phyloP scores from a whole-genome alignment of 768 basidiomycete genomes.

The Russula compacta region DNA sequence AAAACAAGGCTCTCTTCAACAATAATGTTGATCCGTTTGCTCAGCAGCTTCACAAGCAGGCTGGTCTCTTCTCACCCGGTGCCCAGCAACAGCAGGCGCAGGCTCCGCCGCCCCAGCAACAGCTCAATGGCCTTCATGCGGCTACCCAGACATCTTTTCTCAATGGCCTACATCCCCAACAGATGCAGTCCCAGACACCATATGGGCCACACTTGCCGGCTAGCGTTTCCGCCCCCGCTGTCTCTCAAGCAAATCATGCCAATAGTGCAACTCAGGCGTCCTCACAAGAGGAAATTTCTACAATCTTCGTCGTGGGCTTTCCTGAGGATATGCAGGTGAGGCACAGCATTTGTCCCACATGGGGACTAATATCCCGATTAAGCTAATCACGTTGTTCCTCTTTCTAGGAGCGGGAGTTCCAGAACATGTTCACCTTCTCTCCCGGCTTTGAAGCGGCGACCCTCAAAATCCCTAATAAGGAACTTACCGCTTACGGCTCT shows the following conservation, averaged over 20 bases:
- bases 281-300: conserved; percentile 81
- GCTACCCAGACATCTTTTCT: conserved; percentile 29
- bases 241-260: conserved; percentile 21
- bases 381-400: conserved; percentile 13
- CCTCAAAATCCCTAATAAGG: conserved; percentile 93
- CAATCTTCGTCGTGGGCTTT: conserved; percentile 97
- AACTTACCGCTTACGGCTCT: conserved; percentile 64
- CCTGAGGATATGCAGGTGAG: conserved; percentile 95
- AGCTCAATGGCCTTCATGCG: conserved; percentile 26
- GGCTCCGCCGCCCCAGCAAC: conserved; percentile 27
- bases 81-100: conserved; percentile 31
- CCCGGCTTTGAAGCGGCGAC: conserved; percentile 95
- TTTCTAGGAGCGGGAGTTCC: conserved; percentile 91
- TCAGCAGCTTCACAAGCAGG: conserved; percentile 15
- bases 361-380: conserved; percentile 9
- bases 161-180: conserved; percentile 31
- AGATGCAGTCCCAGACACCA: conserved; percentile 61
- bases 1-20: conserved; percentile 16
- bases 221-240: conserved; percentile 27
- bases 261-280: conserved; percentile 25
- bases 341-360: conserved; percentile 22
- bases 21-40: conserved; percentile 19
- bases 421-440: conserved; percentile 98
- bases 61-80: conserved; percentile 25
- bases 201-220: conserved; percentile 61